A percentile compares a stretch with the other conserved stretches of the same genome.
phyloP scores from a whole-genome alignment of 164 flowering plant species.

The Tetracentron sinense region DNA sequence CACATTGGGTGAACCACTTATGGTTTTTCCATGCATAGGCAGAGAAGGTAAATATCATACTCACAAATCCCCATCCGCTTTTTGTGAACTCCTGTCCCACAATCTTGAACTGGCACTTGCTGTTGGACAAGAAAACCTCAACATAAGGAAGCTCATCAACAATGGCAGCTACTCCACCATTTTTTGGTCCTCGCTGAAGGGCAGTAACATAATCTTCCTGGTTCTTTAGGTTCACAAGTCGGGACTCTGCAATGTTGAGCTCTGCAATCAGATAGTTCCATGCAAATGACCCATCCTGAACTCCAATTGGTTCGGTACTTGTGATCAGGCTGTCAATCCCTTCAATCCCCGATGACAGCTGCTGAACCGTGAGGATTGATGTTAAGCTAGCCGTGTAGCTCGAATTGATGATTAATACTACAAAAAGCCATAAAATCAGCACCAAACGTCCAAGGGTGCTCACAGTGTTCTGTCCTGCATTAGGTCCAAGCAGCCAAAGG shows the following conservation, averaged over 20 bases:
- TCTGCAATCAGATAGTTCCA: slow-evolving; percentile 62
- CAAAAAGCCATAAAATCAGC: slow-evolving; percentile 85
- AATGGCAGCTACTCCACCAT: slow-evolving; percentile 85
- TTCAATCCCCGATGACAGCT: slow-evolving; percentile 62
- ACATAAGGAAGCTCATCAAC: slow-evolving; percentile 92
- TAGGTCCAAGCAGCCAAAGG: slow-evolving; percentile 10
- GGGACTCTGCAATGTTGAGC: slow-evolving; percentile 57
- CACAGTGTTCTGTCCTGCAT: slow-evolving; percentile 81
- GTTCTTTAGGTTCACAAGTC: slow-evolving; percentile 40
- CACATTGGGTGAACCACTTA: too few species aligned
- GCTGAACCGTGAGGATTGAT: slow-evolving; percentile 88
- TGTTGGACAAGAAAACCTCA: slow-evolving; percentile 53
- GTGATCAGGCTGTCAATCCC: slow-evolving; percentile 72
- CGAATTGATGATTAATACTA: slow-evolving; percentile 85
- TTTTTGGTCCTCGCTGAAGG: slow-evolving; percentile 54
- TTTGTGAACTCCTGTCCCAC: slow-evolving; percentile 88
- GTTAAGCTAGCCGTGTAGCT: slow-evolving; percentile 98
- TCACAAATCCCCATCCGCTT: slow-evolving; percentile 98
- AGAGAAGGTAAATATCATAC: slow-evolving; percentile 20
- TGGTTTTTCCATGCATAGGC: background rate
- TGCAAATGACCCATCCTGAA: slow-evolving; percentile 87
- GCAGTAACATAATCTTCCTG: slow-evolving; percentile 45
- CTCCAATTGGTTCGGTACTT: slow-evolving; percentile 64
- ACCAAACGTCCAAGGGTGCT: slow-evolving; percentile 79
- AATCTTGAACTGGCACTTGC: slow-evolving; percentile 51